These are phyloP conservation scores for Sergeia podlipaevii DNA, from an alignment of 208 protist species.

Conservation along the genomic window DNA sequence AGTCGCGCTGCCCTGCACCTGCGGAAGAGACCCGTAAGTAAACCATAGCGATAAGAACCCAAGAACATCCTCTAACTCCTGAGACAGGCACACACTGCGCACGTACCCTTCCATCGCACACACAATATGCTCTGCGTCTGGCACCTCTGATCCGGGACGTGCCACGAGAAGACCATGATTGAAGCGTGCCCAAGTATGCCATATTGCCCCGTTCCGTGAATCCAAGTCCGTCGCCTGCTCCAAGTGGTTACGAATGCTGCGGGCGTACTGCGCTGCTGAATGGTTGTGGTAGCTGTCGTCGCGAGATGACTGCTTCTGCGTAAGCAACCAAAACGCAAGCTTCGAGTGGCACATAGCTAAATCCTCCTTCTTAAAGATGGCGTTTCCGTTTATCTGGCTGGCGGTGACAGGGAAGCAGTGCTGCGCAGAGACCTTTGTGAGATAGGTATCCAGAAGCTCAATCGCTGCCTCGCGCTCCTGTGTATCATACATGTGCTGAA, in stretches of 20 bases:
- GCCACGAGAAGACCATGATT: slow-evolving; percentile 86
- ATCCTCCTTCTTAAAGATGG: slow-evolving; percentile 16
- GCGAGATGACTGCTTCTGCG: slow-evolving; percentile 12
- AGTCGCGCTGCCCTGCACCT: slow-evolving; percentile 47
- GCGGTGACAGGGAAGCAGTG: neutral
- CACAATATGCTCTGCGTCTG: slow-evolving; percentile 57
- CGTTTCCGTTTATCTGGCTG: no score
- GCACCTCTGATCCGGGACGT: neutral
- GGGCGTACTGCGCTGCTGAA: slow-evolving; percentile 11
- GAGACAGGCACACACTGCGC: slow-evolving; percentile 72
- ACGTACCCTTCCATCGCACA: slow-evolving; percentile 96
- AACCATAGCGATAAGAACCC: slow-evolving; percentile 99
- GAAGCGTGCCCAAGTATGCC: slow-evolving; percentile 97
- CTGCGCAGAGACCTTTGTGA: slow-evolving; percentile 25
- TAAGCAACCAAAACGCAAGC: slow-evolving; percentile 79
- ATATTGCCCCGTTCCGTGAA: slow-evolving; percentile 95
- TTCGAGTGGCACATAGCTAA: slow-evolving; percentile 83
- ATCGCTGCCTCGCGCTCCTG: slow-evolving; percentile 63
- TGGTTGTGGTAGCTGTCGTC: neutral
- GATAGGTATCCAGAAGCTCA: slow-evolving; percentile 62
- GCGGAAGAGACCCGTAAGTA: slow-evolving; percentile 70
- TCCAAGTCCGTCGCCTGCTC: slow-evolving; percentile 78
- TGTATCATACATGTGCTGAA: slow-evolving; percentile 88
- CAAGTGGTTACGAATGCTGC: slow-evolving; percentile 55
- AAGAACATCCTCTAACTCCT: slow-evolving; percentile 96